phyloP scores from a whole-genome alignment of 352 stramenopile genomes.

The Globisporangium megalacanthum region DNA sequence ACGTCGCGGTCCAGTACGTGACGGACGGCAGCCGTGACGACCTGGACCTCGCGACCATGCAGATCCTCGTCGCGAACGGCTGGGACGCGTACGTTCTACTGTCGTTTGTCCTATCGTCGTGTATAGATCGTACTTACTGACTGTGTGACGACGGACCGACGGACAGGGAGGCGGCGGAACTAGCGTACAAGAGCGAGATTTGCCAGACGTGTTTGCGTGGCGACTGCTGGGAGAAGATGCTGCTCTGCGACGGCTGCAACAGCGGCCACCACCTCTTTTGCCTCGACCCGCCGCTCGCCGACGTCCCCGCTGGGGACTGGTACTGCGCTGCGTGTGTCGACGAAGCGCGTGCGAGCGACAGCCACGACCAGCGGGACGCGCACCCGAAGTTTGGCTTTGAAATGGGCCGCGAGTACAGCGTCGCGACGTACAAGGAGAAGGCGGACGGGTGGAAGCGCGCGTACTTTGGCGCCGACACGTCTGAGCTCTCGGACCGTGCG shows the following conservation, averaged over 20 bases:
- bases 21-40: slow-evolving; percentile 46
- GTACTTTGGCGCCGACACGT: slow-evolving; percentile 55
- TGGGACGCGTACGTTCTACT: slow-evolving; percentile 40
- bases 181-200: slow-evolving; percentile 76
- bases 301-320: slow-evolving; percentile 71
- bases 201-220: slow-evolving; percentile 80
- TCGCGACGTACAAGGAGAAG: slow-evolving; percentile 78
- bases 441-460: slow-evolving; percentile 74
- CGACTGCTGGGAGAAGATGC: slow-evolving; percentile 75
- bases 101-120: background rate
- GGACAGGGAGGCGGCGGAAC: slow-evolving; percentile 45
- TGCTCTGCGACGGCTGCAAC: slow-evolving; percentile 80
- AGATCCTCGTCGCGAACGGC: slow-evolving; percentile 79
- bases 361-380: slow-evolving; percentile 15
- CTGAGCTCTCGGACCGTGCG: slow-evolving; percentile 50
- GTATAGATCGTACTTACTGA: no score
- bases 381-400: slow-evolving; percentile 82
- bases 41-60: slow-evolving; percentile 59
- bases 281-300: slow-evolving; percentile 41
- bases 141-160: background rate
- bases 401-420: slow-evolving; percentile 75
- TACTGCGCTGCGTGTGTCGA: slow-evolving; percentile 71
- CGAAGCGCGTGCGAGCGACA: slow-evolving; percentile 31
- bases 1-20: slow-evolving; percentile 63
- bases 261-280: slow-evolving; percentile 82